These are phyloP conservation scores for Delonix regia DNA, from an alignment of 306 rosid genomes.

Conservation along the genomic window DNA sequence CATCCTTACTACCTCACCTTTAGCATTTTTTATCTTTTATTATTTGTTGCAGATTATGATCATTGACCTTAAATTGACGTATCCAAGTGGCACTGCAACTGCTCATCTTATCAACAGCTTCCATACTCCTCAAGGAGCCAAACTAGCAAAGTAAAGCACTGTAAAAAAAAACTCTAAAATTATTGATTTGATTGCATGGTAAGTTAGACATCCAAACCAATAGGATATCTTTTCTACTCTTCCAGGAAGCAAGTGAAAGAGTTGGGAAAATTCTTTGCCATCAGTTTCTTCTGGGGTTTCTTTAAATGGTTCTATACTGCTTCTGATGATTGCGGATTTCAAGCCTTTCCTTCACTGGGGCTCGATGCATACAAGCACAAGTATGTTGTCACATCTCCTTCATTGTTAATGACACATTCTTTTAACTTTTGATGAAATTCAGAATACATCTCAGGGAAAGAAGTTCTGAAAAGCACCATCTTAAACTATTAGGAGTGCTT, in stretches of 20 bases:
- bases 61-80: constrained; percentile 57
- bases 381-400: constrained; percentile 32
- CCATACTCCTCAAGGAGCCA: constrained; percentile 70
- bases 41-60: constrained; percentile 51
- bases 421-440: constrained; percentile 14
- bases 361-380: constrained; percentile 48
- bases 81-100: constrained; percentile 74
- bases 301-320: constrained; percentile 64
- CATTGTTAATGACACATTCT: neutral
- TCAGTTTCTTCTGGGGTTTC: constrained; percentile 60
- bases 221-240: constrained; percentile 23
- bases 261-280: constrained; percentile 55
- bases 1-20: neutral
- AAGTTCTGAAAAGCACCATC: constrained; percentile 5
- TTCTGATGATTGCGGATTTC: constrained; percentile 54
- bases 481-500: neutral
- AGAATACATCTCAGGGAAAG: constrained; percentile 14
- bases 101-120: constrained; percentile 67
- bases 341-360: constrained; percentile 53
- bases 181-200: neutral
- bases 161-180: neutral
- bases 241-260: constrained; percentile 58
- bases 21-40: neutral
- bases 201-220: neutral
- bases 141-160: constrained; percentile 55